phyloP scores from a whole-genome alignment of 75 land plant species.

The Cunninghamia lanceolata region DNA sequence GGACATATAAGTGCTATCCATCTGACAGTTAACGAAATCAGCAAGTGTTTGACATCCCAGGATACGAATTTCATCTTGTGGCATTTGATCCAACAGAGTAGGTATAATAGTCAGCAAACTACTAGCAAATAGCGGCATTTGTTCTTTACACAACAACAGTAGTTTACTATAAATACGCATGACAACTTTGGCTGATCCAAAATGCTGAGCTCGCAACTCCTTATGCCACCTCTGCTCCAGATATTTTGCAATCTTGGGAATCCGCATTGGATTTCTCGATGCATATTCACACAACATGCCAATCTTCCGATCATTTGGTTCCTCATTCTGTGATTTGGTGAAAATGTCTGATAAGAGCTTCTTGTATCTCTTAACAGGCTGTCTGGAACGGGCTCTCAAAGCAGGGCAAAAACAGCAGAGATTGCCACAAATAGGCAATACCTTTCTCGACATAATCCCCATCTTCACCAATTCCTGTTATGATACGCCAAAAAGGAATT shows the following conservation, averaged over 20 bases:
- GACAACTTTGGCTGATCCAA: conserved; percentile 64
- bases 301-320: conserved; percentile 94
- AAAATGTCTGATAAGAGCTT: no score
- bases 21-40: conserved; percentile 82
- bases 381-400: no score
- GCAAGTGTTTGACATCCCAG: conserved; percentile 78
- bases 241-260: conserved; percentile 83
- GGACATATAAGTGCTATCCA: conserved; percentile 87
- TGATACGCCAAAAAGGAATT: no score
- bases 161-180: conserved; percentile 78
- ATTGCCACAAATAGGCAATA: no score
- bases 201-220: conserved; percentile 76
- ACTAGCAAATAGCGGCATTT: conserved; percentile 90
- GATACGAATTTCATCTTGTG: conserved; percentile 76
- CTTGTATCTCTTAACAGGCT: no score
- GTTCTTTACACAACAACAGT: conserved; percentile 81
- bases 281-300: conserved; percentile 91
- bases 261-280: conserved; percentile 83
- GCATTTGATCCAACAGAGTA: conserved; percentile 74
- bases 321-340: conserved; percentile 92
- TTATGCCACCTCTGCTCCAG: conserved; percentile 92
- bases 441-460: no score
- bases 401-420: no score
- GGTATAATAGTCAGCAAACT: conserved; percentile 76
- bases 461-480: no score